Evolutionary conservation across 2,329 filamentous ascomycete genomes (phyloP), one percentile per base, ranked within the genome.

Genomic region (Cordyceps cateniannulata): DNA sequence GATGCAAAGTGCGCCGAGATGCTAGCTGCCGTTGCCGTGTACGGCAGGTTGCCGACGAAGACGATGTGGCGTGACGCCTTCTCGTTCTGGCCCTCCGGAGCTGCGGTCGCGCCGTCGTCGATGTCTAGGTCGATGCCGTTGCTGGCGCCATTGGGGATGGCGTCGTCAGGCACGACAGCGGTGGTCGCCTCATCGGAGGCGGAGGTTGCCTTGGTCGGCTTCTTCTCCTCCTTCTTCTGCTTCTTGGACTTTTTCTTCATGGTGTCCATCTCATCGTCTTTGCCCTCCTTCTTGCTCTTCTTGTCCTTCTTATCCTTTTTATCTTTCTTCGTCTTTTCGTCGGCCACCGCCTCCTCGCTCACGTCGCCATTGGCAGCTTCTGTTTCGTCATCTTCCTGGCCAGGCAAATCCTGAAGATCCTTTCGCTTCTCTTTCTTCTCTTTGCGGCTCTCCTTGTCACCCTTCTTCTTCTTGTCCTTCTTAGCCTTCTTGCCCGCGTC

Each of bases 41-140:
- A 97, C 54, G 93, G 93, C 6, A 98, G 87, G 77, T 97, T 97
- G 72, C 93, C 91, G 22, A 69, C 65, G 38, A 70, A 71, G 66
- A 69, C 67, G 62, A 73, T 76, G 68, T 68, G 65, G 40, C 70
- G 70, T 59, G 70, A 68, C 51, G 63, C 62, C 53, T 72, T 69
- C 50, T 64, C 35, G 63, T 62, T 59, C 10, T 60, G 42, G 54
- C 35, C 54, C 35, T 64, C 62, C 1, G n/a, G 16, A 5, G 20
- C 55, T 1, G 51, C 58, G 16, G 62, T 63, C 27, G 66, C 57
- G 25, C 63, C 60, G 35, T 54, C 61, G 58, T 65, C 61, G 9
- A 51, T 24, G 62, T 57, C 56, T 9, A 63, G 27, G 40, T 59
- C 49, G 20, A 47, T 64, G 50, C 60, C 62, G 60, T 64, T 61